Evolutionary conservation across 1,284 basidiomycete genomes (phyloP).

Genomic region (Cutaneotrichosporon curvatum): DNA sequence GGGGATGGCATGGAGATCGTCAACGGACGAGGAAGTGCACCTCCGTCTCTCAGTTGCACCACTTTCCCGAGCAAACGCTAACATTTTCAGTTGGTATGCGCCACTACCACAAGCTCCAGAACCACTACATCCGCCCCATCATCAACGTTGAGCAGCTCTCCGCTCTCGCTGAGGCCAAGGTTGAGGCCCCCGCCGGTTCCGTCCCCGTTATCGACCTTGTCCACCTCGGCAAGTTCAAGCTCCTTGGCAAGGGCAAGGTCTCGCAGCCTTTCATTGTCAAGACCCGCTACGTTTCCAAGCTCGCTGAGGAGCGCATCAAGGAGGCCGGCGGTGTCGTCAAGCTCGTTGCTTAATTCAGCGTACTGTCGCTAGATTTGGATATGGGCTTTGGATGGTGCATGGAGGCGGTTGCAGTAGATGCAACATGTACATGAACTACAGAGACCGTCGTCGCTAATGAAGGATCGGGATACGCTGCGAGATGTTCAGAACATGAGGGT

Average conservation of each 20-base stretch:
- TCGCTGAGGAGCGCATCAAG: constrained; percentile 73
- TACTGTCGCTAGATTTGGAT: no score
- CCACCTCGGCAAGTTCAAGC: constrained; percentile 80
- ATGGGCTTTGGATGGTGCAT: no score
- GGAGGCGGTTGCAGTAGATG: no score
- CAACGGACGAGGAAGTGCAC: no score
- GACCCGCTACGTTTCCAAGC: constrained; percentile 82
- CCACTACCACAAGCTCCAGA: constrained; percentile 89
- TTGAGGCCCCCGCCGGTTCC: constrained; percentile 48
- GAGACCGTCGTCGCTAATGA: no score
- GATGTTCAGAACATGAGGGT: no score
- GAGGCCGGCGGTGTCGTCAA: constrained; percentile 89
- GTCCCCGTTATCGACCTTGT: constrained; percentile 89
- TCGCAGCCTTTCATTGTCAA: constrained; percentile 81
- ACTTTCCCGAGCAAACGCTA: no score
- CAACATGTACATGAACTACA: no score
- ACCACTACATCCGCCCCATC: constrained; percentile 81
- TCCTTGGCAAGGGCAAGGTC: constrained; percentile 50
- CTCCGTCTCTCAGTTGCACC: no score
- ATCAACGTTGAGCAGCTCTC: constrained; percentile 78
- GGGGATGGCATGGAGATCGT: no score
- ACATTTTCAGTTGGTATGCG: constrained; percentile 71
- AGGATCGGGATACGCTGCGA: no score
- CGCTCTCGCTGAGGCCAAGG: constrained; percentile 47
- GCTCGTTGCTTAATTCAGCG: constrained; percentile 62